Conservation (phyloP, 176 grass and related monocot genomes). For the Eragrostis curvula region DNA sequence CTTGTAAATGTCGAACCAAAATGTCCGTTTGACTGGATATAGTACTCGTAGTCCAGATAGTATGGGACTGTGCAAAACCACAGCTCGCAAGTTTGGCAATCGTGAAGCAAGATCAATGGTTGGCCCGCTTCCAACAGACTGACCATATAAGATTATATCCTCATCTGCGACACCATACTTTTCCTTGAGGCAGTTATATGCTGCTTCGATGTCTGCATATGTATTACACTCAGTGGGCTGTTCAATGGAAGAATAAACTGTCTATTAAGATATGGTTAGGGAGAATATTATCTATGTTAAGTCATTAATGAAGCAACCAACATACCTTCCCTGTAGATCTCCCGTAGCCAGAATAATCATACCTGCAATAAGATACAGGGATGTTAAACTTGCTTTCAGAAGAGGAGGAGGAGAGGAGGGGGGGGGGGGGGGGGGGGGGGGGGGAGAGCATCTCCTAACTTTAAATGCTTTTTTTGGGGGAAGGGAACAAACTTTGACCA, state of each 20-base stretch:
- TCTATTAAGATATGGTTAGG: slow-evolving; percentile 59
- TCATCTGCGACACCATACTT: slow-evolving; percentile 78
- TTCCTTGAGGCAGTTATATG: slow-evolving; percentile 88
- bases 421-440: no score
- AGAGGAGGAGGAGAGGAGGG: no score
- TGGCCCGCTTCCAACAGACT: slow-evolving; percentile 91
- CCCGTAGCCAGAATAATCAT: slow-evolving; percentile 93
- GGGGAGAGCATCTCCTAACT: background rate
- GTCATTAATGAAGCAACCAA: slow-evolving; percentile 31
- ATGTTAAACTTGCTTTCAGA: slow-evolving; percentile 14
- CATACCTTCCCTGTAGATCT: slow-evolving; percentile 89
- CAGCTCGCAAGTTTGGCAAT: slow-evolving; percentile 77
- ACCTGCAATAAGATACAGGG: slow-evolving; percentile 51
- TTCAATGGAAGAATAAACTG: slow-evolving; percentile 66
- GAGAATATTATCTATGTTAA: slow-evolving; percentile 43
- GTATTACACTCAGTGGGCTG: slow-evolving; percentile 95
- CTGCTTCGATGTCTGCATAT: slow-evolving; percentile 96
- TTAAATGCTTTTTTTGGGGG: background rate
- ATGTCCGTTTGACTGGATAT: slow-evolving; percentile 82
- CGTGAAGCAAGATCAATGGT: slow-evolving; percentile 91
- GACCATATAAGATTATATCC: slow-evolving; percentile 88
- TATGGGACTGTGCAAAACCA: slow-evolving; percentile 92
- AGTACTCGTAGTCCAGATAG: slow-evolving; percentile 87
- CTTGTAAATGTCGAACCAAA: slow-evolving; percentile 99
- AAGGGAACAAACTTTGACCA: slow-evolving; percentile 17